Conservation (phyloP, 2,329 filamentous ascomycete genomes). For the Ophiostoma ulmi region DNA sequence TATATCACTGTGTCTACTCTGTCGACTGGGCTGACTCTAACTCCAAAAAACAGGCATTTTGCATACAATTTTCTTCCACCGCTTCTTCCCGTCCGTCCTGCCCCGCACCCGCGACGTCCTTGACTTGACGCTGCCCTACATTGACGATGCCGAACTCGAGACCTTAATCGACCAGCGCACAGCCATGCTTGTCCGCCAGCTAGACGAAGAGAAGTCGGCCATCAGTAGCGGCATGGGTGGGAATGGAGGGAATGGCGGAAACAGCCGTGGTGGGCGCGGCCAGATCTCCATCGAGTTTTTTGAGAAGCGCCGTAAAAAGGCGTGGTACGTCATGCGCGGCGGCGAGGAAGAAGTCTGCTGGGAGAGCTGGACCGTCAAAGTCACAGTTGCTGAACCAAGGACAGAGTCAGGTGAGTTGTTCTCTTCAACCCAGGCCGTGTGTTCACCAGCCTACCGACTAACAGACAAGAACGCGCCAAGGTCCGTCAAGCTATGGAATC, state of each 20-base stretch:
- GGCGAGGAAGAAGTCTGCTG: conserved; percentile 90
- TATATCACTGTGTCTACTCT: conserved; percentile 13
- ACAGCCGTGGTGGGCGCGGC: conserved; percentile 52
- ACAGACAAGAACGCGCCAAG: conserved; percentile 65
- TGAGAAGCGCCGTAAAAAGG: conserved; percentile 82
- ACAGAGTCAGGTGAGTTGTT: conserved; percentile 58
- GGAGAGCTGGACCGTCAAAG: conserved; percentile 92
- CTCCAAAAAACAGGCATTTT: conserved; percentile 64
- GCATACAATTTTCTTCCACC: conserved; percentile 98
- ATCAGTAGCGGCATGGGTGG: conserved; percentile 24
- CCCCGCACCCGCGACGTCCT: conserved; percentile 84
- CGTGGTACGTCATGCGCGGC: conserved; percentile 62
- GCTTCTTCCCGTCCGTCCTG: conserved; percentile 83
- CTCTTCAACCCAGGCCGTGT: neutral
- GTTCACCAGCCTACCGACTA: conserved; percentile 34
- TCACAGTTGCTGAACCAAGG: conserved; percentile 83
- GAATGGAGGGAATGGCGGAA: conserved; percentile 41
- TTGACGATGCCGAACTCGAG: conserved; percentile 85
- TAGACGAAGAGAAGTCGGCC: conserved; percentile 53
- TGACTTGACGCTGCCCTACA: conserved; percentile 81
- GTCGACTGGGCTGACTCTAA: conserved; percentile 8
- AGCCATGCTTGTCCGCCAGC: conserved; percentile 70
- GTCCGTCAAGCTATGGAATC: conserved; percentile 88
- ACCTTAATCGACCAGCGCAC: conserved; percentile 89
- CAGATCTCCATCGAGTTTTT: conserved; percentile 88